phyloP scores from a whole-genome alignment of 768 basidiomycete species.

The Macrolepiota fuliginosa region DNA sequence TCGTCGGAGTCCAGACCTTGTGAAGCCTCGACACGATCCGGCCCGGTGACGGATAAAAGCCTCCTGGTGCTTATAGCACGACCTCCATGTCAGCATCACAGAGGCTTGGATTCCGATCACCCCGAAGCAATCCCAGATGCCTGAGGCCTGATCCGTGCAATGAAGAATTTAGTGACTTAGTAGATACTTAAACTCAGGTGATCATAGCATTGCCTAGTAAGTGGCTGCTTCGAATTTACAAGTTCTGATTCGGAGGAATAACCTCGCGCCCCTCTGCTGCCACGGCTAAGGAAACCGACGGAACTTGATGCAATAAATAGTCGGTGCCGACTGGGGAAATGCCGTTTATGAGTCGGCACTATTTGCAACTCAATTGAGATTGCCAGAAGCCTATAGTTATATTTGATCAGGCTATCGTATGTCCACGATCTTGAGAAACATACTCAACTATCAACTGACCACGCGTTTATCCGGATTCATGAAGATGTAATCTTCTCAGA shows the following conservation, averaged over 20 bases:
- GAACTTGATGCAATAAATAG: background rate
- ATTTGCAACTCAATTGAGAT: background rate
- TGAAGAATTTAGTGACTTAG: background rate
- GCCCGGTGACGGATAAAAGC: too few species aligned
- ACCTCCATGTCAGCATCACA: background rate
- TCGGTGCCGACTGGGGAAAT: constrained; percentile 8
- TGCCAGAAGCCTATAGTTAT: background rate
- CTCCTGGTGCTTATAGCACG: background rate
- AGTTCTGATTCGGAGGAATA: background rate
- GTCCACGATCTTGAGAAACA: background rate
- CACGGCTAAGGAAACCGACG: background rate
- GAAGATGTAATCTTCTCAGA: background rate
- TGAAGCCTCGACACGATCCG: too few species aligned
- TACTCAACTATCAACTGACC: background rate
- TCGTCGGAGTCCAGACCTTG: too few species aligned
- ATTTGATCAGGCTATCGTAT: background rate
- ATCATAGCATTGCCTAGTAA: background rate
- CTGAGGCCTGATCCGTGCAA: background rate
- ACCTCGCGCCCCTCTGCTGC: background rate
- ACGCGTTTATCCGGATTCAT: constrained; percentile 5
- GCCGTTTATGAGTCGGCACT: background rate
- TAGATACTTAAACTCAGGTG: background rate
- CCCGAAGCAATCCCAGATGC: background rate
- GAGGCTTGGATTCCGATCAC: background rate
- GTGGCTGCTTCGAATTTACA: background rate